A percentile compares a stretch with the other conserved stretches of the same genome.
These are phyloP conservation scores for Umbelopsis sp. DNA, from an alignment of 371 early-diverging fungal species.

Conservation along the genomic window DNA sequence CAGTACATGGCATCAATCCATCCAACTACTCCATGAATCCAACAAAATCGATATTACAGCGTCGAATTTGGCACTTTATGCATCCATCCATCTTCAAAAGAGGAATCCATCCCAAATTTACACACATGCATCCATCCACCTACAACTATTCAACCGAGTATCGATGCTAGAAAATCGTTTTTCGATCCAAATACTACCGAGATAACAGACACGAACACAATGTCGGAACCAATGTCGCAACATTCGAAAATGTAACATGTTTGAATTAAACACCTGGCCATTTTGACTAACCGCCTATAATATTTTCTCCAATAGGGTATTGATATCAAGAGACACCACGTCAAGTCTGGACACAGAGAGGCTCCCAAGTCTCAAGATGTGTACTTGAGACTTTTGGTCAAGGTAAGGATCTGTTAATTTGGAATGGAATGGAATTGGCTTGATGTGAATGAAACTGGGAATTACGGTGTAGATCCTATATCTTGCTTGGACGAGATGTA, in stretches of 20 bases:
- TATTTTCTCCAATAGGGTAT: slow-evolving; percentile 75
- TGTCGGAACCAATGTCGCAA: neutral
- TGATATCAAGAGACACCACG: slow-evolving; percentile 96
- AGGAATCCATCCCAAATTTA: neutral
- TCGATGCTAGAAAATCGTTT: neutral
- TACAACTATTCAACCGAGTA: neutral
- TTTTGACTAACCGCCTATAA: slow-evolving; percentile 2
- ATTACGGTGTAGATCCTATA: no score
- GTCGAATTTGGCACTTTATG: neutral
- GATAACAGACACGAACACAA: neutral
- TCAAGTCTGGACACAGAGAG: slow-evolving; percentile 85
- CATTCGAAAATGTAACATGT: neutral
- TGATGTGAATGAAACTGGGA: neutral
- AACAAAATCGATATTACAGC: neutral
- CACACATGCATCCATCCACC: neutral
- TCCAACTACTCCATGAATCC: neutral
- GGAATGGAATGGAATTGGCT: neutral
- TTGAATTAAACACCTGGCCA: neutral
- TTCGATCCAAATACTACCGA: neutral
- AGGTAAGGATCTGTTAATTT: slow-evolving; percentile 55
- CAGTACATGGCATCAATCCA: neutral
- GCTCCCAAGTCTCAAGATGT: slow-evolving; percentile 92
- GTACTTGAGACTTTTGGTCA: slow-evolving; percentile 95
- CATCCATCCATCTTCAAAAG: neutral
- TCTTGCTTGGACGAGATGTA: no score